Conservation (phyloP, 106 monocot species). For the Dendrobium officinale region DNA sequence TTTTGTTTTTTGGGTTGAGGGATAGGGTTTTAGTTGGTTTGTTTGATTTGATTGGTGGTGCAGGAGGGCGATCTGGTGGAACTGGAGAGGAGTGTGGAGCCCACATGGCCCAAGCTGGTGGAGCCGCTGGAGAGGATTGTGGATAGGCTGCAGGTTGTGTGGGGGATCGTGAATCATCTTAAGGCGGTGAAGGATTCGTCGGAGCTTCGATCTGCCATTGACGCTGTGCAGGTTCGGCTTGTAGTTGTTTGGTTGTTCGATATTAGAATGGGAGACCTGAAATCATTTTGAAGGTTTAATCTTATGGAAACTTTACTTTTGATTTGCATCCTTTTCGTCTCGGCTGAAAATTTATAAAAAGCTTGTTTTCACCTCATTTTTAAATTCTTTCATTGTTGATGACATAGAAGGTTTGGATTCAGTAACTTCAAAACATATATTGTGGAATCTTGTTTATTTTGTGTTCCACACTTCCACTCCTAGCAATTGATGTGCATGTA, state of each 20-base stretch:
- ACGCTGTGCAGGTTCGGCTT: conserved; percentile 75
- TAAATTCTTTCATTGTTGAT: background rate
- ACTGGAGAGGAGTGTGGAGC: conserved; percentile 73
- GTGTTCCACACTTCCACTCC: background rate
- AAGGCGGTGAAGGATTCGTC: conserved; percentile 88
- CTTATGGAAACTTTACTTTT: background rate
- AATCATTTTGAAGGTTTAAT: background rate
- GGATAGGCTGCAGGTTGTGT: conserved; percentile 75
- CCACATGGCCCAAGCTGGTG: conserved; percentile 78
- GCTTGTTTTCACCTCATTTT: background rate
- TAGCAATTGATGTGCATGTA: background rate
- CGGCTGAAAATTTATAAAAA: background rate
- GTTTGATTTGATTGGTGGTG: conserved; percentile 8
- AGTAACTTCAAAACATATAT: background rate
- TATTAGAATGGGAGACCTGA: background rate
- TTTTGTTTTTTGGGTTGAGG: background rate
- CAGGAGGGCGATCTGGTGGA: conserved; percentile 75
- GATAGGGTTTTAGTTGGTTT: conserved; percentile 10
- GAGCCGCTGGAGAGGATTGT: conserved; percentile 88
- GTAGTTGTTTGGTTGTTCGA: background rate
- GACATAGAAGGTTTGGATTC: background rate
- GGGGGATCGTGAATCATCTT: conserved; percentile 89
- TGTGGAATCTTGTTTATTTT: background rate
- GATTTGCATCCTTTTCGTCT: background rate
- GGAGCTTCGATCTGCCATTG: conserved; percentile 87